phyloP scores from a whole-genome alignment of 371 early-diverging fungal genomes.

The Smittium mucronatum region DNA sequence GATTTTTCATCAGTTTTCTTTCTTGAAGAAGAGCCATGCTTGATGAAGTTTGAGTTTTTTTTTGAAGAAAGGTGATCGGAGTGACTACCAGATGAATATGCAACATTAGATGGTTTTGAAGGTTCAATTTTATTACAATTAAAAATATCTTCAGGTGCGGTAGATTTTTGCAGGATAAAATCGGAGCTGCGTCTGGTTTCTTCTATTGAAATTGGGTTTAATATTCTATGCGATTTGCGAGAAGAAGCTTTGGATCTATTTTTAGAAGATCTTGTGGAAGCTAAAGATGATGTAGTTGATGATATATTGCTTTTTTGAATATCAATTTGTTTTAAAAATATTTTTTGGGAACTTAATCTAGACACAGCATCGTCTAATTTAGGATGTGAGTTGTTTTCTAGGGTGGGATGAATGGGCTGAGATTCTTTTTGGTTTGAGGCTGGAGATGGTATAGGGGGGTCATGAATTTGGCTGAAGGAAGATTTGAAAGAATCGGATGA shows the following conservation, averaged over 20 bases:
- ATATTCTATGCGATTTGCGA: no score
- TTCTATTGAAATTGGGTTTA: no score
- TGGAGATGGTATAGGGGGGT: background rate
- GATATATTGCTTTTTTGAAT: background rate
- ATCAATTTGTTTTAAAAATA: background rate
- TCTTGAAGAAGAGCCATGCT: no score
- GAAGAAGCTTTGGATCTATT: background rate
- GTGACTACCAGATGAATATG: no score
- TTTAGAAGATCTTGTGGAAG: background rate
- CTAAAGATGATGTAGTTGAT: background rate
- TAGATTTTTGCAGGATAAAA: no score
- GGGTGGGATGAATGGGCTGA: background rate
- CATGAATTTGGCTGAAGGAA: background rate
- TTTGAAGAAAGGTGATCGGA: no score
- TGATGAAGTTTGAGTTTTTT: no score
- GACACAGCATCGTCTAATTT: background rate
- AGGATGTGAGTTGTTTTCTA: background rate
- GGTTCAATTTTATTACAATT: no score
- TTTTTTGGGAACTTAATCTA: background rate
- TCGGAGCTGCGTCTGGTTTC: no score
- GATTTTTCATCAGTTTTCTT: no score
- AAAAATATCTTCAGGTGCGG: no score
- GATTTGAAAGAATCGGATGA: background rate
- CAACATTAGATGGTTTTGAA: no score
- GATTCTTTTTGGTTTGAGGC: background rate